Conservation (phyloP, 164 flowering plant species). For the Sedum album region DNA sequence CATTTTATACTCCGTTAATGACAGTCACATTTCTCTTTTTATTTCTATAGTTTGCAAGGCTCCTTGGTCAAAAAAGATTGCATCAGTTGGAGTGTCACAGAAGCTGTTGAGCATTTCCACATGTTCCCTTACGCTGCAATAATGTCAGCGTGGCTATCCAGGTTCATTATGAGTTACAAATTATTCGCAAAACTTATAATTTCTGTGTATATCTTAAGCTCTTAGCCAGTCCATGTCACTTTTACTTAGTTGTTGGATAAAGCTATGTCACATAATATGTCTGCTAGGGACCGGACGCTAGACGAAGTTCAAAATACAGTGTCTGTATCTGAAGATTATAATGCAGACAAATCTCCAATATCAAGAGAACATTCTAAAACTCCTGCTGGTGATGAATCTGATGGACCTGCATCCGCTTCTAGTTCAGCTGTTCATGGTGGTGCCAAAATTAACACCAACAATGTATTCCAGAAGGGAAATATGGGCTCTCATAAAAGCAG, state of each 20-base stretch:
- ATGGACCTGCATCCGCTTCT: neutral
- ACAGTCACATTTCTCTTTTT: too few relatives aligned
- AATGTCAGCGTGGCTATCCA: slow-evolving; percentile 41
- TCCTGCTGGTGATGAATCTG: neutral
- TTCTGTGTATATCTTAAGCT: too few relatives aligned
- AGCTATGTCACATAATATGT: neutral
- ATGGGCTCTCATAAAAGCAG: neutral
- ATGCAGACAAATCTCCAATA: slow-evolving; percentile 7
- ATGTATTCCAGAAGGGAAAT: slow-evolving; percentile 8
- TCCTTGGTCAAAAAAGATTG: slow-evolving; percentile 36
- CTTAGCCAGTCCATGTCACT: neutral
- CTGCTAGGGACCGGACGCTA: slow-evolving; percentile 19
- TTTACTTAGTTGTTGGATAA: neutral
- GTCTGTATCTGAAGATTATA: slow-evolving; percentile 10
- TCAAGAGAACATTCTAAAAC: slow-evolving; percentile 8
- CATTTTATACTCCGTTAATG: too few relatives aligned
- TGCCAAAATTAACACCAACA: neutral
- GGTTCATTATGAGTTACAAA: slow-evolving; percentile 27
- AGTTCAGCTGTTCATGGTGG: neutral
- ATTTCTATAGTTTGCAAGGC: slow-evolving; percentile 53
- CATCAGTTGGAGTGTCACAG: slow-evolving; percentile 28
- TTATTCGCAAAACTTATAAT: neutral
- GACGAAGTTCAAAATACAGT: slow-evolving; percentile 11
- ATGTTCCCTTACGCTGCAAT: slow-evolving; percentile 60
- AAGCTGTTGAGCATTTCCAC: slow-evolving; percentile 58